Base-by-base conservation (phyloP, 208 protist genomes). In the Leishmania mexicana region DNA sequence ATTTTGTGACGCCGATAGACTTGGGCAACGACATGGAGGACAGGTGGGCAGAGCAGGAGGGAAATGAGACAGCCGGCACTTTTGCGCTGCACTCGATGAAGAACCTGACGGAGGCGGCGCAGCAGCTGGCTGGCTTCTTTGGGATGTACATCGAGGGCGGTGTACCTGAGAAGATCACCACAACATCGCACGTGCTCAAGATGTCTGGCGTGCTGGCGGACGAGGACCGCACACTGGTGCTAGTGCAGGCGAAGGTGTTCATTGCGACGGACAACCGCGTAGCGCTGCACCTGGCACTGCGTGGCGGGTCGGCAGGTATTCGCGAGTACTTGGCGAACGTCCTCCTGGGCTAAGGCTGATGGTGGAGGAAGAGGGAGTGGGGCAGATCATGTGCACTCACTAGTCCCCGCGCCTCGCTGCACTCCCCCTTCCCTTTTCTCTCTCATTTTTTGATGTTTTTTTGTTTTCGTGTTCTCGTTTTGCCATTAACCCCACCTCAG, bases 81-180 rank as follows among this genome's bases (percentile, higher is more conserved):
- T 98, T 96, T 62, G 89, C 86, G 4, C 85, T 98, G 42, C 87
- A 85, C 60, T 95, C 94, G 0, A 96, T 97, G 90, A 90, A 90
- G 54, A 97, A 96, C 83, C 79, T 98, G n/a, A 95, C 92, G 19
- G 89, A 88, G 58, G 96, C 94, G 19, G 92, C 90, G 67, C 85
- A 94, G 47, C 92, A 96, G 84, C 81, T 98, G 24, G 91, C 92
- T 13, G 80, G 89, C 13, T 97, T 98, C 84, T 98, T 96, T 67
- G 92, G 93, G 79, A 96, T 97, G 92, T 80, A 93, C 81, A 86
- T 96, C 49, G 88, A 91, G 35, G 92, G 88, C 40, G 92, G 91
- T 53, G 86, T 94, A 64, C 90, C 93, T 54, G 93, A 95, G 76
- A 91, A 92, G 81, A 86, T 97, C 19, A 89, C 88, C 7, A 92